These are phyloP conservation scores for Zygosaccharomyces gambellarensis DNA, from an alignment of 805 yeast genomes.

Conservation along the genomic window DNA sequence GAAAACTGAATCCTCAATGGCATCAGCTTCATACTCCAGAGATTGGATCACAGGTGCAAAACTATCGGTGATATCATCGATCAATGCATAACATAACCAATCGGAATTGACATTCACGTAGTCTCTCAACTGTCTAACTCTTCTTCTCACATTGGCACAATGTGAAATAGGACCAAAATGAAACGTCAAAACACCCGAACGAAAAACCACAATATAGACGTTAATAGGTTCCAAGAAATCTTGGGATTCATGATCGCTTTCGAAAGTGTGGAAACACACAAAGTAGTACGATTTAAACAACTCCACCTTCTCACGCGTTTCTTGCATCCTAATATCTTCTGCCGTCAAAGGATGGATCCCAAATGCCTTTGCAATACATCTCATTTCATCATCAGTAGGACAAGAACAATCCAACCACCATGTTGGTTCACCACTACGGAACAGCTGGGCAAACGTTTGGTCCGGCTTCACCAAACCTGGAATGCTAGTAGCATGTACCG, in stretches of 20 bases:
- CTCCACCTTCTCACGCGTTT: constrained; percentile 95
- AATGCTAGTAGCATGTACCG: constrained; percentile 84
- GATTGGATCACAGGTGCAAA: constrained; percentile 77
- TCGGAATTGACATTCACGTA: constrained; percentile 74
- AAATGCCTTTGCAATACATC: constrained; percentile 83
- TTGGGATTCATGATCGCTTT: constrained; percentile 70
- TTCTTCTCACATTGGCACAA: constrained; percentile 73
- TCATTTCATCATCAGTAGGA: constrained; percentile 95
- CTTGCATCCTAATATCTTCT: constrained; percentile 95
- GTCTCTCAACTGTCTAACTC: constrained; percentile 74
- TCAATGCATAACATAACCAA: constrained; percentile 77
- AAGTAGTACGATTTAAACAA: constrained; percentile 84
- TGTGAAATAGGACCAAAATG: constrained; percentile 65
- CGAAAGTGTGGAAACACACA: constrained; percentile 96
- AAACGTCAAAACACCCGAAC: constrained; percentile 63
- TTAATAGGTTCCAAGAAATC: constrained; percentile 79
- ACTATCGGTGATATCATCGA: constrained; percentile 81
- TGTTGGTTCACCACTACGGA: constrained; percentile 65
- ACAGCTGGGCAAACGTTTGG: constrained; percentile 61
- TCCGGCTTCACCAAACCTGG: constrained; percentile 68
- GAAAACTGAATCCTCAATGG: constrained; percentile 77
- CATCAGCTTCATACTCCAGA: constrained; percentile 75
- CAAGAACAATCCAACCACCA: constrained; percentile 97
- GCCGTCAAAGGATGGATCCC: constrained; percentile 98
- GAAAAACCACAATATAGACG: constrained; percentile 67